These are phyloP conservation scores for Castanospermum australe DNA, from an alignment of 306 rosid genomes.

Conservation along the genomic window DNA sequence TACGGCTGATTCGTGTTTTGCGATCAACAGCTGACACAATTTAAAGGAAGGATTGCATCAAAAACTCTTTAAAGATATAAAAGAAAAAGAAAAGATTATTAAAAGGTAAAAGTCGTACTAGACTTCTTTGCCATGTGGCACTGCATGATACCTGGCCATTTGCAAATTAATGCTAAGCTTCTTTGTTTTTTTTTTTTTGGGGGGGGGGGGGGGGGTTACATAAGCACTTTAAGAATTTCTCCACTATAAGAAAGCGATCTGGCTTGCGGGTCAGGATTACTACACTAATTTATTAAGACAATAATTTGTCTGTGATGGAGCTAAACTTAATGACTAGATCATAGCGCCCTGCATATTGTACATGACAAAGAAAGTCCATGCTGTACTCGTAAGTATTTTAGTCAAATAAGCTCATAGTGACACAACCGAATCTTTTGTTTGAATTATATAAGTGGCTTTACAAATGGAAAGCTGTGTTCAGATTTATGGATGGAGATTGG, in stretches of 20 bases:
- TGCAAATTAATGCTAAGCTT: slow-evolving; percentile 25
- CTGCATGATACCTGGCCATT: slow-evolving; percentile 20
- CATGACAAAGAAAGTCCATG: slow-evolving; percentile 24
- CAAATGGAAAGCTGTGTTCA: background rate
- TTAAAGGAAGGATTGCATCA: slow-evolving; percentile 24
- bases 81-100: slow-evolving; percentile 5
- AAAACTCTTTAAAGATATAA: slow-evolving; percentile 26
- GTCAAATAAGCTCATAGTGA: background rate
- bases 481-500: slow-evolving; percentile 13
- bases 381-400: slow-evolving; percentile 17
- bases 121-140: slow-evolving; percentile 32
- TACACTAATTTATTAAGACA: background rate
- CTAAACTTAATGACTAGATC: background rate
- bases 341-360: background rate
- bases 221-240: background rate
- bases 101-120: slow-evolving; percentile 18
- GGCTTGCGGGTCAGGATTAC: background rate
- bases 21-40: slow-evolving; percentile 15
- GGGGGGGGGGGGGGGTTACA: too few species aligned
- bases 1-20: background rate
- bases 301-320: slow-evolving; percentile 8
- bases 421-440: background rate
- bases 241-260: background rate
- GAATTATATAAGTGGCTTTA: background rate
- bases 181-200: background rate